These are phyloP conservation scores for Debaryomycetaceae sp. DNA, from an alignment of 1,139 yeast species.

Conservation along the genomic window DNA sequence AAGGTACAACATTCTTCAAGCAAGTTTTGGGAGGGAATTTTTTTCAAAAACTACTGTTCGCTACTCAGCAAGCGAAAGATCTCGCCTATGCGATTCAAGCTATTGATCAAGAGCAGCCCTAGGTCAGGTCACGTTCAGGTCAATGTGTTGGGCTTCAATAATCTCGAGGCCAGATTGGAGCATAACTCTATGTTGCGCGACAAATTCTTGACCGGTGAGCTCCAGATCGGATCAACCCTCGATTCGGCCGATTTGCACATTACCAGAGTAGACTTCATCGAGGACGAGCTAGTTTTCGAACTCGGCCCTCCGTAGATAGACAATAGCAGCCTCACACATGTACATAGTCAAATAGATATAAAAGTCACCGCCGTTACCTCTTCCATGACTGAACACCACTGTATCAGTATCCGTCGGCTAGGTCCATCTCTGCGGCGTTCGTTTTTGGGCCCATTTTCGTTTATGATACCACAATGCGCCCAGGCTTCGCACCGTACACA, in stretches of 20 bases:
- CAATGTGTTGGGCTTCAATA: conserved; percentile 24
- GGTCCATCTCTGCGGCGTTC: no score
- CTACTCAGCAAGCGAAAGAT: conserved; percentile 14
- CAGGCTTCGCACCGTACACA: no score
- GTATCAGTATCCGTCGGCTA: no score
- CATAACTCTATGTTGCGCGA: conserved; percentile 17
- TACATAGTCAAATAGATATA: neutral
- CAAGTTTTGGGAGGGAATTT: conserved; percentile 39
- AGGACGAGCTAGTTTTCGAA: conserved; percentile 26
- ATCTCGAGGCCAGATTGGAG: conserved; percentile 22
- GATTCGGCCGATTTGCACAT: conserved; percentile 17
- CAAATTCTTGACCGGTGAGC: conserved; percentile 16
- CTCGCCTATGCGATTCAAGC: conserved; percentile 20
- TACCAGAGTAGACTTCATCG: conserved; percentile 29
- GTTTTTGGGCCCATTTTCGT: no score
- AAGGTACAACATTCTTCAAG: conserved; percentile 22
- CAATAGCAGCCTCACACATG: neutral
- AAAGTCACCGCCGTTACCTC: neutral
- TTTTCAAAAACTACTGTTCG: conserved; percentile 26
- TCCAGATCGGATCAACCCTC: conserved; percentile 22
- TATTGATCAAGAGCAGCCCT: conserved; percentile 27
- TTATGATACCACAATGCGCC: no score
- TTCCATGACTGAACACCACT: no score
- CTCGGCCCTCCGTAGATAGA: conserved; percentile 4
- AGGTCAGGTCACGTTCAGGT: conserved; percentile 24